These are phyloP conservation scores for Poronia punctata DNA, from an alignment of 495 filamentous ascomycete species.

Conservation along the genomic window DNA sequence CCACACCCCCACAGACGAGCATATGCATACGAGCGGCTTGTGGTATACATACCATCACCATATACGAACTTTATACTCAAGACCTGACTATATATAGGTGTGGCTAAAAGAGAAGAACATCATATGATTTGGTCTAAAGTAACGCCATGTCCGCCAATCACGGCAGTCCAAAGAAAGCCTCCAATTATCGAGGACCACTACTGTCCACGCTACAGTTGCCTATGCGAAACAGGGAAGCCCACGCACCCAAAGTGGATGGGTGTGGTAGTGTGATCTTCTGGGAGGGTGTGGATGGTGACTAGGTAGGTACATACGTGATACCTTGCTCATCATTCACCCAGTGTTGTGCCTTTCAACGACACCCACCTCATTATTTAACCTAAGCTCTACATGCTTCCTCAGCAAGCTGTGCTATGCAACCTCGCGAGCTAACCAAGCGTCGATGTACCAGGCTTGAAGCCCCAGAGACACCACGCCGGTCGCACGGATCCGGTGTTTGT, in stretches of 20 bases:
- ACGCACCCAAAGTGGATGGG: conserved; percentile 28
- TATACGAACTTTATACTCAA: too few species aligned
- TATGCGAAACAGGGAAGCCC: conserved; percentile 28
- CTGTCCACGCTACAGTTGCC: conserved; percentile 13
- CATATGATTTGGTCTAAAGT: conserved; percentile 22
- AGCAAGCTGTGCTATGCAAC: too few species aligned
- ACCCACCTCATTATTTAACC: conserved; percentile 6
- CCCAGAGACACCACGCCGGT: conserved; percentile 19
- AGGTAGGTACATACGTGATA: conserved; percentile 20
- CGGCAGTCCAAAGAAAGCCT: conserved; percentile 15
- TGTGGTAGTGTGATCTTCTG: conserved; percentile 12
- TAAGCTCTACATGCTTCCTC: too few species aligned
- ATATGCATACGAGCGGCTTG: too few species aligned
- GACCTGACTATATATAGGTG: too few species aligned
- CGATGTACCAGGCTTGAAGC: conserved; percentile 14
- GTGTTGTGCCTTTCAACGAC: conserved; percentile 24
- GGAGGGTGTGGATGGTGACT: conserved; percentile 9
- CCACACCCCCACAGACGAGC: too few species aligned
- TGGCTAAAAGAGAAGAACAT: conserved; percentile 20
- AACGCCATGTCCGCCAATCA: conserved; percentile 16
- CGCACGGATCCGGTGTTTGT: conserved; percentile 20
- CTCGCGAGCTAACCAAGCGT: conserved; percentile 17
- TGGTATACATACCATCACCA: too few species aligned
- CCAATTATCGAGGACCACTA: conserved; percentile 13
- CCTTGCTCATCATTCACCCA: conserved; percentile 15